Evolutionary conservation across 139 green algal genomes (phyloP), one percentile per base, ranked within the genome.

Genomic region (Tetraselmis chui): DNA sequence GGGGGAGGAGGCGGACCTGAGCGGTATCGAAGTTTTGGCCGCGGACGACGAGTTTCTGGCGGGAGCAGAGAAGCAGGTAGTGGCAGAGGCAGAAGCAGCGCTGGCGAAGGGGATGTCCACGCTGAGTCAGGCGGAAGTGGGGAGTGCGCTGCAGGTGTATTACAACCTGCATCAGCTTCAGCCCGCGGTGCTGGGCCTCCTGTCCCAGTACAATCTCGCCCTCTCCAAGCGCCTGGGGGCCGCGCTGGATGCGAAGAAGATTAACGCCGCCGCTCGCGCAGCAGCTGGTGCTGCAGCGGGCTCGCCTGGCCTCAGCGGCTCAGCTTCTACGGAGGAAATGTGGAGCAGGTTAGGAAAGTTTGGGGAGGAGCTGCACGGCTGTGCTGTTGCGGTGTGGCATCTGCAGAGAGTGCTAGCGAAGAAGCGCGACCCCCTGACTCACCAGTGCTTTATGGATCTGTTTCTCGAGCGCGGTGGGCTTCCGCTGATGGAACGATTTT

Each of bases 401-500:
- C 82, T 97, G 83, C 94, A 99, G 88, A 88, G 94, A 0, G 96
- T 99, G 76, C 83, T 98, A 75, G 87, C 87, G 25, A 98, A 98
- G 90, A 99, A 98, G 85, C 90, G 92, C 1, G 96, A 99, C 86
- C 96, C 96, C 1, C 90, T 98, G 0, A 91, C 88, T 0, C 96
- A 98, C 77, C 89, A 92, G 30, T 87, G 92, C n/a, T 97, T 99
- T 84, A 83, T 98, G 59, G 92, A 98, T 67, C 91, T 92, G 29
- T 83, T 97, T 29, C 29, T 89, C 32, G 59, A 86, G 76, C 79
- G 78, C n/a, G 82, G 79, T 1, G 78, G 87, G 23, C 29, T 59
- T 1, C 24, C 75, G 32, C 78, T 76, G 31, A 86, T 76, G 28
- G 87, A 88, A 45, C 28, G 24, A 1, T 86, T 91, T 28, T 88